These are phyloP conservation scores for Aspergillus arachidicola DNA, from an alignment of 2,329 filamentous ascomycete genomes.

Conservation along the genomic window DNA sequence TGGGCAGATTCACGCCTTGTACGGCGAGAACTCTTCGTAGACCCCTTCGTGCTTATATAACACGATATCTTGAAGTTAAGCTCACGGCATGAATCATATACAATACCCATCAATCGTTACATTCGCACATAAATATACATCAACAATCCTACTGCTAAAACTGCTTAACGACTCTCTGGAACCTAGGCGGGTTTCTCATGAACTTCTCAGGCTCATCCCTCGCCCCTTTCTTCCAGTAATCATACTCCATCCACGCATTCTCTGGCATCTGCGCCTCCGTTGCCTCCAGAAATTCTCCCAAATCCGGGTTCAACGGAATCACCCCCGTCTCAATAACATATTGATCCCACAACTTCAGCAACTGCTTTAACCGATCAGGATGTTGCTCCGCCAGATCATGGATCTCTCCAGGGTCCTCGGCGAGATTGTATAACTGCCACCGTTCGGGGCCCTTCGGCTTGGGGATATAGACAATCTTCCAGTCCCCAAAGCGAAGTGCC, in stretches of 20 bases:
- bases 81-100: neutral
- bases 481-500: conserved; percentile 59
- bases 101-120: neutral
- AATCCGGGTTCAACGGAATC: conserved; percentile 60
- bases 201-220: conserved; percentile 53
- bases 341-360: conserved; percentile 59
- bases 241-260: conserved; percentile 67
- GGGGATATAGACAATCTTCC: conserved; percentile 62
- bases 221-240: conserved; percentile 62
- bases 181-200: conserved; percentile 37
- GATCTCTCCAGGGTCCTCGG: conserved; percentile 55
- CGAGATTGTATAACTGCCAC: conserved; percentile 62
- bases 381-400: conserved; percentile 47
- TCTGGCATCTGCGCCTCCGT: conserved; percentile 68
- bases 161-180: conserved; percentile 39
- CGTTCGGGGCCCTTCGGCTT: conserved; percentile 58
- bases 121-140: neutral
- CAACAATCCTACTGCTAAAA: conserved; percentile 23
- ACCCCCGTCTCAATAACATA: conserved; percentile 63
- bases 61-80: no score
- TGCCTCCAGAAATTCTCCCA: conserved; percentile 61
- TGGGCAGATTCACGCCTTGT: conserved; percentile 40
- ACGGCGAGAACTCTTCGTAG: conserved; percentile 36
- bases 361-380: conserved; percentile 49
- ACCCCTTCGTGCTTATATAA: conserved; percentile 38